These are phyloP conservation scores for Pyrenophora graminea DNA, from an alignment of 2,329 filamentous ascomycete species.

Conservation along the genomic window DNA sequence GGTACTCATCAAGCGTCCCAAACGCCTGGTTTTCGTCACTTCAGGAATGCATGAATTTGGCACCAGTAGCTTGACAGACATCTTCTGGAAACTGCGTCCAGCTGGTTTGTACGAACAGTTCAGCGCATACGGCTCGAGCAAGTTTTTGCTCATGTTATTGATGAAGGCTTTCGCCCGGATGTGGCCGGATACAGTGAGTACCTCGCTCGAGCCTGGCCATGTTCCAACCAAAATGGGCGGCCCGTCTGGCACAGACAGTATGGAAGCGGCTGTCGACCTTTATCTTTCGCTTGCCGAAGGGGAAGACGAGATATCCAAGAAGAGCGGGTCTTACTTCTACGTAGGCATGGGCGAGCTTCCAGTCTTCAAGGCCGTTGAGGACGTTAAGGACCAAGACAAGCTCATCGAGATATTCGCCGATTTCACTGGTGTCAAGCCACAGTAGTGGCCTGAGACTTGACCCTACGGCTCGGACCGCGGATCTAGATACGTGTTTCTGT, in stretches of 20 bases:
- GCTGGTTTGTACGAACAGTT: constrained; percentile 42
- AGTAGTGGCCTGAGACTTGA: constrained; percentile 3
- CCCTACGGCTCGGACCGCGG: no score
- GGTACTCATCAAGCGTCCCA: constrained; percentile 54
- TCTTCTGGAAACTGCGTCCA: constrained; percentile 46
- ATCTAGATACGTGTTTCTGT: no score
- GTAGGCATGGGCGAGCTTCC: constrained; percentile 35
- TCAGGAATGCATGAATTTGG: constrained; percentile 58
- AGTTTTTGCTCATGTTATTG: constrained; percentile 61
- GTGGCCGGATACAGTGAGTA: constrained; percentile 52
- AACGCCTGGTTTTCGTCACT: constrained; percentile 58
- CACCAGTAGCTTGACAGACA: constrained; percentile 49
- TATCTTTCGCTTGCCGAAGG: constrained; percentile 57
- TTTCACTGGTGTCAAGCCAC: constrained; percentile 42
- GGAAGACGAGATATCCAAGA: constrained; percentile 28
- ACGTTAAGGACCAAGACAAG: constrained; percentile 51
- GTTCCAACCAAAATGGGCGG: constrained; percentile 61
- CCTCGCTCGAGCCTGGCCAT: constrained; percentile 59
- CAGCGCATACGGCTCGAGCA: constrained; percentile 58
- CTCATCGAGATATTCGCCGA: constrained; percentile 48
- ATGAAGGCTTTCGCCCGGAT: constrained; percentile 58
- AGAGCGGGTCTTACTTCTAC: constrained; percentile 48
- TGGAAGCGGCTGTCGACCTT: constrained; percentile 54
- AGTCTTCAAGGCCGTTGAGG: constrained; percentile 36
- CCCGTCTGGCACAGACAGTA: constrained; percentile 51